Evolutionary conservation across 1,284 basidiomycete genomes (phyloP).

Genomic region (Cryptococcus wingfieldii): DNA sequence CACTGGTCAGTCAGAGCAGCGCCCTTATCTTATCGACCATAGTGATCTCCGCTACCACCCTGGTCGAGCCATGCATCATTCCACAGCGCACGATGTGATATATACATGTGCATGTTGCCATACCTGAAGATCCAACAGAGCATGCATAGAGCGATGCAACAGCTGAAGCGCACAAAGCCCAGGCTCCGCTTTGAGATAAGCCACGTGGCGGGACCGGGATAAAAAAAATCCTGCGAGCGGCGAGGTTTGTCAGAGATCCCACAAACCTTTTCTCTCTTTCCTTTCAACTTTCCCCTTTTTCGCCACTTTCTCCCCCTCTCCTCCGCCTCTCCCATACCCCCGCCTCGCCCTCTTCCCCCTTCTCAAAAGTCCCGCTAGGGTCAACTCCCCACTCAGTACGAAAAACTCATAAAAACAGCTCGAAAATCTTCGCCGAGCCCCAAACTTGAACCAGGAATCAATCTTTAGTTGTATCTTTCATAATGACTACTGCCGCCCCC

Average conservation of each 20-base stretch:
- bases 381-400: slow-evolving; percentile 1
- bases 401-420: background rate
- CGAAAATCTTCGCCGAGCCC: background rate
- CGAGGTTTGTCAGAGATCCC: no score
- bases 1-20: no score
- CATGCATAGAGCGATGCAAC: no score
- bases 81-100: no score
- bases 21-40: no score
- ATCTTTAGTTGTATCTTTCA: background rate
- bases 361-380: no score
- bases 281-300: background rate
- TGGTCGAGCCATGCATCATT: no score
- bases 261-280: background rate
- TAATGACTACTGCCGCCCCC: slow-evolving; percentile 39
- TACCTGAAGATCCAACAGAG: no score
- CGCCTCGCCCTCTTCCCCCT: background rate
- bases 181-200: background rate
- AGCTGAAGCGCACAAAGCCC: background rate
- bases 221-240: no score
- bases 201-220: background rate
- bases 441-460: background rate
- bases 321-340: background rate
- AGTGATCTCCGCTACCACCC: no score
- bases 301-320: background rate
- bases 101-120: no score